A percentile compares a stretch with the other conserved stretches of the same genome.
Evolutionary conservation across 1,139 yeast species (phyloP).

Genomic region (Candida mesenterica): DNA sequence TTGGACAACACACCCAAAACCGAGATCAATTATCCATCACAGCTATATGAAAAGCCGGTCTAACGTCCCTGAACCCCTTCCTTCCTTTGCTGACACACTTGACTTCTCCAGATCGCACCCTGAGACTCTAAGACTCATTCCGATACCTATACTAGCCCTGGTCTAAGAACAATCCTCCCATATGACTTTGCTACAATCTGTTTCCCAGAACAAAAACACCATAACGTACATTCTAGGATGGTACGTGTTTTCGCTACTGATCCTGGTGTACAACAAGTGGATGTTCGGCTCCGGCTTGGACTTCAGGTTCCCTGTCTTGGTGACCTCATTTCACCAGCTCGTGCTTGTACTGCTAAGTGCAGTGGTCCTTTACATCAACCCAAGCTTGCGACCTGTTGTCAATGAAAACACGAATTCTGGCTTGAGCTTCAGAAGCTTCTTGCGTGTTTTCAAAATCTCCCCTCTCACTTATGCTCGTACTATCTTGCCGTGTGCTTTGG

Average conservation of each 20-base stretch:
- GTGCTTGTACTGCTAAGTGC: conserved; percentile 56
- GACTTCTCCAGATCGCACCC: no score
- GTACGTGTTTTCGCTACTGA: conserved; percentile 65
- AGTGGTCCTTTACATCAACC: conserved; percentile 42
- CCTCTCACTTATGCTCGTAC: conserved; percentile 41
- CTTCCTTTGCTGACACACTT: no score
- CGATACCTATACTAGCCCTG: no score
- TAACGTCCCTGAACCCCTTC: no score
- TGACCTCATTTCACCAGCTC: conserved; percentile 83
- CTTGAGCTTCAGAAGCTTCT: conserved; percentile 8
- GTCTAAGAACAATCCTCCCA: no score
- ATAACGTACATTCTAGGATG: conserved; percentile 39
- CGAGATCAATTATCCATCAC: no score
- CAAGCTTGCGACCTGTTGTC: conserved; percentile 45
- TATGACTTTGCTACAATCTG: conserved; percentile 1
- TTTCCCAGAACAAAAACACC: conserved; percentile 8
- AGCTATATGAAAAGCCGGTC: no score
- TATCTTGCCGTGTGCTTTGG: conserved; percentile 81
- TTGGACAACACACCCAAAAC: no score
- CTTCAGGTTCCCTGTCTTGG: conserved; percentile 77
- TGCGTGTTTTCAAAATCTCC: conserved; percentile 21
- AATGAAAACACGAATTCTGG: conserved; percentile 10
- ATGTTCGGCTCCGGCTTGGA: conserved; percentile 81
- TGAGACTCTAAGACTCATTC: no score
- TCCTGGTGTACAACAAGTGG: conserved; percentile 95